Evolutionary conservation across 495 filamentous ascomycete species (phyloP), one percentile per base, ranked within the genome.

Genomic region (Cenococcum geophilum): DNA sequence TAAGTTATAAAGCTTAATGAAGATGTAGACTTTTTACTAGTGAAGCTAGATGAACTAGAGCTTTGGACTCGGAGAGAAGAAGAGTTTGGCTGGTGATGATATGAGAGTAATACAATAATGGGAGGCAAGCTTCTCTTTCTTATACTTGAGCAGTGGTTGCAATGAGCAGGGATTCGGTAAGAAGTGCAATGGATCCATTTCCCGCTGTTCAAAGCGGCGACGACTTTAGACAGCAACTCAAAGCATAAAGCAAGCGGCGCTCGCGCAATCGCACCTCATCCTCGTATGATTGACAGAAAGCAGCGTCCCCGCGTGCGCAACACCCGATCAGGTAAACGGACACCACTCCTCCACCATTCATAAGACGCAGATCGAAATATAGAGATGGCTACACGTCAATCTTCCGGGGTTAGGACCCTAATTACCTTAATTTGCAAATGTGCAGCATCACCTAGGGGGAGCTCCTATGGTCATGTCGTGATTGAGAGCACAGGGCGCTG

Each of bases 401-500:
- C 25, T 16, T 52, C 23, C 49, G 49, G 22, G 49, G 23, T 25
- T 23, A 10, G 18, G 45, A 18, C 45, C 21, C 49, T 45, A 45
- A 6, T 14, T 8, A 14, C 36, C 36, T 40, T n/a, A n/a, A 32
- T 3, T 45, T 18, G 40, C 49, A 52, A 52, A 11, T 32, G 1
- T 16, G 49, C 14, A 52, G 49, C 49, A n/a, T 52, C n/a, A 23
- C 8, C 49, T 20, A 52, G 49, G 40, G 40, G 18, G 11, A 18
- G 40, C 40, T 16, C 14, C 40, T 45, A 18, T 45, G 40, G 27
- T 1, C 22, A 52, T 52, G 49, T 52, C 49, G 49, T 52, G 49
- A 25, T 52, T 32, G 49, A 23, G 49, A 23, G 49, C 49, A 52
- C 49, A 52, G 49, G 49, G 49, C 18, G 25, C 49, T 52, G 20